Evolutionary conservation across 2,329 filamentous ascomycete genomes (phyloP).

Genomic region (Curvularia lunata): DNA sequence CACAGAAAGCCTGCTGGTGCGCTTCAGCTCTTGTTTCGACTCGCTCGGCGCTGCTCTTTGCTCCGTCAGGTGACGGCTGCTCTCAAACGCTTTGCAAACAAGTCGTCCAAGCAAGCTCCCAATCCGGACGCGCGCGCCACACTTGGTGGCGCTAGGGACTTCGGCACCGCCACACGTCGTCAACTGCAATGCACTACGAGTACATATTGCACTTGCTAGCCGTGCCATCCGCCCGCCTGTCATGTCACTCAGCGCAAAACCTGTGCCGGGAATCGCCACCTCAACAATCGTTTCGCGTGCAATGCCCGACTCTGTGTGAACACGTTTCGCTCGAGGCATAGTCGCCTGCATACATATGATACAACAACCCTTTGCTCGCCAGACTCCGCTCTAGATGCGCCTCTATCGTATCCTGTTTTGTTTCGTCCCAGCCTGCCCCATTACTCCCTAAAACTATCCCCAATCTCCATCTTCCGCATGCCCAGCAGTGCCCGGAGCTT

Average conservation of each 20-base stretch:
- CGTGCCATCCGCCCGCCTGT: neutral
- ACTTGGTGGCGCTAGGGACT: neutral
- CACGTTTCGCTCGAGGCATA: neutral
- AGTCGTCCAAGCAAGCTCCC: slow-evolving; percentile 16
- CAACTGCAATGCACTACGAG: neutral
- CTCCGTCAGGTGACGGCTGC: slow-evolving; percentile 8
- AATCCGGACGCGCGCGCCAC: slow-evolving; percentile 2
- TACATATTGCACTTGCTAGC: neutral
- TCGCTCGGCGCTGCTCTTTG: slow-evolving; percentile 1
- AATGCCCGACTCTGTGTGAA: neutral
- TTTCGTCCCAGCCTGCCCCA: neutral
- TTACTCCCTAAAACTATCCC: slow-evolving; percentile 26
- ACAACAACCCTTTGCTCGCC: neutral
- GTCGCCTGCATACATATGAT: neutral
- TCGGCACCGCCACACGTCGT: neutral
- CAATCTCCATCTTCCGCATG: slow-evolving; percentile 40
- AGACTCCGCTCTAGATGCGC: slow-evolving; percentile 6
- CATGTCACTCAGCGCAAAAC: neutral
- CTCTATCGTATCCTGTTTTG: neutral
- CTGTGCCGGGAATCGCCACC: neutral
- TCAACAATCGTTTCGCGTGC: neutral
- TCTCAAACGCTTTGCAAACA: slow-evolving; percentile 32
- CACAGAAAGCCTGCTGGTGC: slow-evolving; percentile 2
- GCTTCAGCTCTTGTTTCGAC: slow-evolving; percentile 4
- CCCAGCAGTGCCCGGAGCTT: slow-evolving; percentile 59